These are phyloP conservation scores for Termitomyces sp. DNA, from an alignment of 768 basidiomycete genomes.

Conservation along the genomic window DNA sequence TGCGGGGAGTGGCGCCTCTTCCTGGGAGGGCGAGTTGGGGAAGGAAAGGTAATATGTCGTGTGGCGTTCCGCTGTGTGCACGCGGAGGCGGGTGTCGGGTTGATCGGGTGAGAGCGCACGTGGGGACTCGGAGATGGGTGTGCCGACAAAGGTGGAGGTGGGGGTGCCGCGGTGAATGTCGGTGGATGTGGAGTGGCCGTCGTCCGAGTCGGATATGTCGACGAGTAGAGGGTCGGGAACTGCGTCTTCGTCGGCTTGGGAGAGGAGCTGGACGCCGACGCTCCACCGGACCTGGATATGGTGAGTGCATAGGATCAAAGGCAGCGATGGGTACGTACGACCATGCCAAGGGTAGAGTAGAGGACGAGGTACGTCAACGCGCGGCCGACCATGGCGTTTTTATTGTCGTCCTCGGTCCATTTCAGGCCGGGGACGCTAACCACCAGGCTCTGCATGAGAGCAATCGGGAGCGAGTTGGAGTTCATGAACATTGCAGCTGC, in stretches of 20 bases:
- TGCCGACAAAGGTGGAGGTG: slow-evolving; percentile 6
- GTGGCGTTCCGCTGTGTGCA: slow-evolving; percentile 3
- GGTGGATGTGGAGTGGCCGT: background rate
- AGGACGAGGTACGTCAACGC: slow-evolving; percentile 87
- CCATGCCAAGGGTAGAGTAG: slow-evolving; percentile 94
- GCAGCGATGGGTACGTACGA: slow-evolving; percentile 36
- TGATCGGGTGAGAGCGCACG: background rate
- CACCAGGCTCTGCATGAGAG: slow-evolving; percentile 87
- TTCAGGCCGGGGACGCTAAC: slow-evolving; percentile 76
- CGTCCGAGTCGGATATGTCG: background rate
- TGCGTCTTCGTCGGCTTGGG: slow-evolving; percentile 8
- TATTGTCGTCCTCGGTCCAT: slow-evolving; percentile 77
- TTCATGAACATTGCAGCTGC: slow-evolving; percentile 91
- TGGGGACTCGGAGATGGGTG: background rate
- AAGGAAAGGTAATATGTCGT: slow-evolving; percentile 16
- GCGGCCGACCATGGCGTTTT: slow-evolving; percentile 86
- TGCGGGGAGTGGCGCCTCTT: background rate
- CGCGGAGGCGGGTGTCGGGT: background rate
- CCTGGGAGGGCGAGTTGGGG: slow-evolving; percentile 14
- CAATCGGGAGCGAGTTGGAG: slow-evolving; percentile 92
- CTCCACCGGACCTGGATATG: slow-evolving; percentile 77
- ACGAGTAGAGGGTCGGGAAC: background rate
- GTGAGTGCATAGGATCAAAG: background rate
- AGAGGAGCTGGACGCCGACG: slow-evolving; percentile 24
- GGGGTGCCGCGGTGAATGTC: background rate